These are phyloP conservation scores for Colletotrichum noveboracense DNA, from an alignment of 2,329 filamentous ascomycete genomes.

Conservation along the genomic window DNA sequence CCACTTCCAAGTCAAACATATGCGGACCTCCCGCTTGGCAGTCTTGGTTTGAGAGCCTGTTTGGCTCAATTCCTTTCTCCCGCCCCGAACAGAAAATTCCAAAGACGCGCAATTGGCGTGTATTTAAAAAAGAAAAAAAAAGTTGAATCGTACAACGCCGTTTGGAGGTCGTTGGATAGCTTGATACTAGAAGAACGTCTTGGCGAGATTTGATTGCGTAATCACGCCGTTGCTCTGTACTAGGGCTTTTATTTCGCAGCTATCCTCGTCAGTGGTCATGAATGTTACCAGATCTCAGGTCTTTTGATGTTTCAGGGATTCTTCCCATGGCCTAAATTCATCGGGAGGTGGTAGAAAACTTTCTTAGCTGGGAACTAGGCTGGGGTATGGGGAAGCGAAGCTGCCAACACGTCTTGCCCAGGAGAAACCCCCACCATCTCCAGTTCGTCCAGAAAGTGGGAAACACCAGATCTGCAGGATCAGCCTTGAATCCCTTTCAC, in stretches of 20 bases:
- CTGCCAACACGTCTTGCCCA: neutral
- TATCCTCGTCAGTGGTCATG: neutral
- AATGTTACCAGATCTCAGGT: neutral
- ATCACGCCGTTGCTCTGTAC: neutral
- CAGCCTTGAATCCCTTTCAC: neutral
- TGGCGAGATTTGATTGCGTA: neutral
- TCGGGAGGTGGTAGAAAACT: neutral
- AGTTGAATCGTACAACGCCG: neutral
- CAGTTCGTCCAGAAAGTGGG: neutral
- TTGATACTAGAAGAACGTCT: neutral
- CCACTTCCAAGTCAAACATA: slow-evolving; percentile 5
- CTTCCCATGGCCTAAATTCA: neutral
- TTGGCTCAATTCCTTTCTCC: neutral
- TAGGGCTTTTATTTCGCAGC: neutral
- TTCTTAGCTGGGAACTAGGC: neutral
- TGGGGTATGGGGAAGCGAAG: neutral
- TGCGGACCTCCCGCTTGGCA: slow-evolving; percentile 9
- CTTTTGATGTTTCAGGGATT: neutral
- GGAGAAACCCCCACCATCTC: neutral
- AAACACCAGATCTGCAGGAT: neutral
- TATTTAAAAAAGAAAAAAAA: neutral
- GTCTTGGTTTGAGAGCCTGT: neutral
- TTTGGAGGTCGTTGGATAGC: neutral
- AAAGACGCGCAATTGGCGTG: neutral
- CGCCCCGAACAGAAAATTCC: neutral